Percentiles rank a stretch among this genome's conserved stretches.
phyloP scores from a whole-genome alignment of 371 early-diverging fungal genomes.

The Circinella umbellata region DNA sequence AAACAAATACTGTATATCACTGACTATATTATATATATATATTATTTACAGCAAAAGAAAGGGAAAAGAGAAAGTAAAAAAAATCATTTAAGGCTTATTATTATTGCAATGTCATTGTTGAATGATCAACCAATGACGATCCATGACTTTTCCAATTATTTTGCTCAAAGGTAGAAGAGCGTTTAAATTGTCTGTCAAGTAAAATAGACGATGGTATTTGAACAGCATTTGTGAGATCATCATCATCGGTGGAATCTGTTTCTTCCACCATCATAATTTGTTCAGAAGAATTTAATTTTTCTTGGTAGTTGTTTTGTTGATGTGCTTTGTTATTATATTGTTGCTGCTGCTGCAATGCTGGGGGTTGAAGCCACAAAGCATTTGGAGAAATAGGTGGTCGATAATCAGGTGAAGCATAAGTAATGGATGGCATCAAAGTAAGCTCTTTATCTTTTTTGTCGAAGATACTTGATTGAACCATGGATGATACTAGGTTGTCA shows the following conservation, averaged over 20 bases:
- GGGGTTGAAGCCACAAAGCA: conserved; percentile 24
- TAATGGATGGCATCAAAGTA: conserved; percentile 21
- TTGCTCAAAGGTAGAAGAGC: neutral
- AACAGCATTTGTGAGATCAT: neutral
- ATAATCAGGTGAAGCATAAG: conserved; percentile 32
- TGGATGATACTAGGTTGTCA: neutral
- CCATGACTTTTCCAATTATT: conserved; percentile 1
- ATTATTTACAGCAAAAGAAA: neutral
- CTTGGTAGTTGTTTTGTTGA: neutral
- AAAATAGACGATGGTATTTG: conserved; percentile 2
- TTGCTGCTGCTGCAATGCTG: neutral
- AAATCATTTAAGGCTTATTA: neutral
- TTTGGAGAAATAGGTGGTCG: conserved; percentile 22
- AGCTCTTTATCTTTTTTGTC: neutral
- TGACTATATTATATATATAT: no score
- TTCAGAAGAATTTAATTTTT: neutral
- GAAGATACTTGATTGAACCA: neutral
- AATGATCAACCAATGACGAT: no score
- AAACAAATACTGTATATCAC: no score
- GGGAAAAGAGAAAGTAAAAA: neutral
- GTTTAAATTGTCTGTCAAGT: neutral
- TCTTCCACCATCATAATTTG: neutral
- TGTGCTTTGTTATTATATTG: neutral
- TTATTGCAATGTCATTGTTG: neutral
- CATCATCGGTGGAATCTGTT: conserved; percentile 1